Percentiles rank a stretch among this genome's conserved stretches.
These are phyloP conservation scores for Phaffia tasmanica DNA, from an alignment of 768 basidiomycete genomes.

Conservation along the genomic window DNA sequence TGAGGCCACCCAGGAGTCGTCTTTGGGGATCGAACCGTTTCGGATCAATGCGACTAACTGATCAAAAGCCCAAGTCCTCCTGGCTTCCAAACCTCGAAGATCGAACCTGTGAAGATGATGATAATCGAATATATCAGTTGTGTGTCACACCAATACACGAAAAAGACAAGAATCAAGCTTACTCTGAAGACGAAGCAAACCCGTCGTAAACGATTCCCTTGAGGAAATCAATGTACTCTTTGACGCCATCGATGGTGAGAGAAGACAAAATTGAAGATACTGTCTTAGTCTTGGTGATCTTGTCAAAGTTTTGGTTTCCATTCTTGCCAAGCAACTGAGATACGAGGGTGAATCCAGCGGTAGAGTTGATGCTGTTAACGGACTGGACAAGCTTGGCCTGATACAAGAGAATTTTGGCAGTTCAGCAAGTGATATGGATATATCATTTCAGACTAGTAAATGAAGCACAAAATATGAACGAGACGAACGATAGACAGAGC, in stretches of 20 bases:
- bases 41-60: conserved; percentile 68
- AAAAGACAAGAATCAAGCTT: conserved; percentile 27
- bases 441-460: background rate
- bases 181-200: conserved; percentile 40
- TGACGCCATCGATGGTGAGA: conserved; percentile 63
- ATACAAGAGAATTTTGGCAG: background rate
- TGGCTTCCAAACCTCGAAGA: conserved; percentile 35
- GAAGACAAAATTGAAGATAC: conserved; percentile 69
- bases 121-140: background rate
- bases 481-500: conserved; percentile 64
- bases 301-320: conserved; percentile 81
- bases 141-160: background rate
- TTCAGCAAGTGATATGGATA: background rate
- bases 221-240: conserved; percentile 62
- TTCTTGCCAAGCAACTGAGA: conserved; percentile 69
- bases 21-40: conserved; percentile 63
- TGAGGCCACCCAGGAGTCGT: conserved; percentile 61
- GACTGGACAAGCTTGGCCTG: conserved; percentile 66
- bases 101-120: conserved; percentile 28
- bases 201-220: conserved; percentile 51
- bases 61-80: conserved; percentile 72
- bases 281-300: conserved; percentile 81
- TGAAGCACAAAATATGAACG: background rate
- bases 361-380: conserved; percentile 62
- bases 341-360: conserved; percentile 72